A percentile compares a stretch with the other conserved stretches of the same genome.
Evolutionary conservation across 257 asterid species (phyloP).

Genomic region (Handroanthus guayacan): DNA sequence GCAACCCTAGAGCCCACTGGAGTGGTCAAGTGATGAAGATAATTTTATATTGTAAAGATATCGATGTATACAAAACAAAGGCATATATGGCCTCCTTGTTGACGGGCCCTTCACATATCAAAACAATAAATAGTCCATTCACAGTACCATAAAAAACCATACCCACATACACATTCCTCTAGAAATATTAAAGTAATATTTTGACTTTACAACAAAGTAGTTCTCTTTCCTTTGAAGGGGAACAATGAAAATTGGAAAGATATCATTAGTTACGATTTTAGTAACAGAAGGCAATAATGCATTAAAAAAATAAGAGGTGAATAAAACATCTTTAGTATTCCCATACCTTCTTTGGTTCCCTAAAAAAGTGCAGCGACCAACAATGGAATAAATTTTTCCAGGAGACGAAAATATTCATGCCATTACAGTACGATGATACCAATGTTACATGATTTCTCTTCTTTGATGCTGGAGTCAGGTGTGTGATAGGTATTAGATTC

Average conservation of each 20-base stretch:
- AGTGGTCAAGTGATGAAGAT: background rate
- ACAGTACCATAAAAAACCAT: background rate
- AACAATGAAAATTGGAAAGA: background rate
- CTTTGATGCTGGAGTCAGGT: constrained; percentile 11
- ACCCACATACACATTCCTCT: background rate
- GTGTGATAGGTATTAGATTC: background rate
- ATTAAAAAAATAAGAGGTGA: constrained; percentile 8
- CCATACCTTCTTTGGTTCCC: background rate
- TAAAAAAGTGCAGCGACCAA: constrained; percentile 12
- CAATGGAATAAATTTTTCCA: constrained; percentile 8
- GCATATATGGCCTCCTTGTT: constrained; percentile 10
- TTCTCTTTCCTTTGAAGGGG: background rate
- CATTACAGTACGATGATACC: constrained; percentile 1
- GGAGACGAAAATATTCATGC: constrained; percentile 18
- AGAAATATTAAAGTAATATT: background rate
- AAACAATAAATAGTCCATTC: background rate
- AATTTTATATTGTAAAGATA: background rate
- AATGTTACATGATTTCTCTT: constrained; percentile 9
- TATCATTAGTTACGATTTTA: constrained; percentile 6
- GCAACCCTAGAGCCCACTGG: background rate
- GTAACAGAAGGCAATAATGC: constrained; percentile 12
- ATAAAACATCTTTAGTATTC: background rate
- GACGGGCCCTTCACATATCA: background rate
- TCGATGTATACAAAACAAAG: background rate
- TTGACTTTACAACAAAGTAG: background rate